phyloP scores from a whole-genome alignment of 441 rosid genomes.

The Theobroma grandiflorum region DNA sequence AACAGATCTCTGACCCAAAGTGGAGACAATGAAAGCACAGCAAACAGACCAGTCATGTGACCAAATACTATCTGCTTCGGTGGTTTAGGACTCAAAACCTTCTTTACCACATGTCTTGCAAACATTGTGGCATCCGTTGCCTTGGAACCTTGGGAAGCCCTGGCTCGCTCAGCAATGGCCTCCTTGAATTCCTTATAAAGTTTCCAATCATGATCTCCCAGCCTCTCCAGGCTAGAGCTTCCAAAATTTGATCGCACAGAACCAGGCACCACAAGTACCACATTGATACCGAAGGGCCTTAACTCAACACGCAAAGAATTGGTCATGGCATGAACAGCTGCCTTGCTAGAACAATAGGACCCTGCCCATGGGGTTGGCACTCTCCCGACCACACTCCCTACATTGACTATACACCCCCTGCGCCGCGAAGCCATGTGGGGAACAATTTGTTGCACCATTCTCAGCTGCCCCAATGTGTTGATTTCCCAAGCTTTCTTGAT shows the following conservation, averaged over 20 bases:
- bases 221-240: conserved; percentile 37
- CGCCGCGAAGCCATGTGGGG: conserved; percentile 60
- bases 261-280: conserved; percentile 57
- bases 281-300: conserved; percentile 61
- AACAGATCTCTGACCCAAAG: conserved; percentile 63
- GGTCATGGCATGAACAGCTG: conserved; percentile 64
- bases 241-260: conserved; percentile 64
- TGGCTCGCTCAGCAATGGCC: conserved; percentile 58
- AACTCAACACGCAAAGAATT: conserved; percentile 56
- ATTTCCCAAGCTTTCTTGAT: conserved; percentile 64
- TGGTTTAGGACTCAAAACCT: conserved; percentile 57
- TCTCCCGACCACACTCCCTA: conserved; percentile 63
- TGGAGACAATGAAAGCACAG: conserved; percentile 63
- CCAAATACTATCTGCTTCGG: conserved; percentile 62
- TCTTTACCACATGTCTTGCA: conserved; percentile 64
- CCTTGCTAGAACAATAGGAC: conserved; percentile 66
- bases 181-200: conserved; percentile 55
- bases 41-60: conserved; percentile 62
- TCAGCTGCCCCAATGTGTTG: conserved; percentile 62
- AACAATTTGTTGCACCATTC: conserved; percentile 70
- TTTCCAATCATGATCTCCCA: conserved; percentile 55
- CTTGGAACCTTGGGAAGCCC: conserved; percentile 54
- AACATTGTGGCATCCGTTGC: conserved; percentile 51
- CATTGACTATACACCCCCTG: conserved; percentile 57
- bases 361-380: conserved; percentile 74